Percentiles rank a stretch among this genome's conserved stretches.
Evolutionary conservation across 208 protist species (phyloP).

Genomic region (Acanthamoeba triangularis): DNA sequence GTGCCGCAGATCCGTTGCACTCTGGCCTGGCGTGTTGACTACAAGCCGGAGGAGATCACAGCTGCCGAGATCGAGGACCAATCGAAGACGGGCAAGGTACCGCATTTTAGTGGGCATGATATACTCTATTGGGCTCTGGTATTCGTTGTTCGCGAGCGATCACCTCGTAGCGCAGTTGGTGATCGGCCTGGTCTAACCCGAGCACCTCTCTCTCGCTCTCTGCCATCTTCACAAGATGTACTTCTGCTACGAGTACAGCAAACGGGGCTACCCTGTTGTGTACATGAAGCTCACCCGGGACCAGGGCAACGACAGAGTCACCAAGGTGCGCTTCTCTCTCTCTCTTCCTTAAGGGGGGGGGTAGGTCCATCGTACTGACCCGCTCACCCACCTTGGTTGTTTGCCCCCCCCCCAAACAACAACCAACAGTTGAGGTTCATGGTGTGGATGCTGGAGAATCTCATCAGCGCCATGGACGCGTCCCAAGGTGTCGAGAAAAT

Average conservation of each 20-base stretch:
- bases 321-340: constrained; percentile 28
- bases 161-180: too few relatives aligned
- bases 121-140: too few relatives aligned
- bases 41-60: constrained; percentile 30
- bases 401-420: too few relatives aligned
- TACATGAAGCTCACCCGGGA: constrained; percentile 44
- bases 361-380: too few relatives aligned
- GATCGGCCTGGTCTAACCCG: too few relatives aligned
- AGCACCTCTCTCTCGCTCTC: too few relatives aligned
- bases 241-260: constrained; percentile 12
- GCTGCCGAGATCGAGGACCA: constrained; percentile 31
- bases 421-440: constrained; percentile 53
- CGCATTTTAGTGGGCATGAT: too few relatives aligned
- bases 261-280: background rate
- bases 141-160: too few relatives aligned
- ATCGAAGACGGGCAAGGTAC: constrained; percentile 17
- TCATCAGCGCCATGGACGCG: constrained; percentile 37
- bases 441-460: constrained; percentile 59
- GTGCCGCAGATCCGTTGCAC: constrained; percentile 35
- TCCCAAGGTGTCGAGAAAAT: constrained; percentile 31
- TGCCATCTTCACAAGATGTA: constrained; percentile 10
- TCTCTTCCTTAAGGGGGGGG: too few relatives aligned
- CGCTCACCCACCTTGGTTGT: too few relatives aligned
- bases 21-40: constrained; percentile 18
- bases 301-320: constrained; percentile 9